phyloP scores from a whole-genome alignment of 2,329 filamentous ascomycete genomes.

The Pyrenochaeta sp. region DNA sequence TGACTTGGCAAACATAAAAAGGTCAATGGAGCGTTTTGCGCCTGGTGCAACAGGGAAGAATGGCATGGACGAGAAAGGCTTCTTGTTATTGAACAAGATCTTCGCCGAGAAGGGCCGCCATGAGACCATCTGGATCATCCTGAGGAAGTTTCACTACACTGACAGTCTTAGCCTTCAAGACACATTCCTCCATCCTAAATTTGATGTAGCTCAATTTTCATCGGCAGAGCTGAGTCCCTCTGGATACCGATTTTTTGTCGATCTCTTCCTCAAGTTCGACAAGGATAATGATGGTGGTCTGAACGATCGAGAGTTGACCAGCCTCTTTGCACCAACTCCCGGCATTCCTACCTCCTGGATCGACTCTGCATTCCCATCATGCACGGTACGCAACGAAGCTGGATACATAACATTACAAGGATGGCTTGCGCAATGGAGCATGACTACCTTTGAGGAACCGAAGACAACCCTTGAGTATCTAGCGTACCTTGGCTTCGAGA shows the following conservation, averaged over 20 bases:
- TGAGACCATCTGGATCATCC: conserved; percentile 97
- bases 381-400: conserved; percentile 92
- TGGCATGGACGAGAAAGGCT: conserved; percentile 84
- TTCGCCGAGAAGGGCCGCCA: conserved; percentile 98
- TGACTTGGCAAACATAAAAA: conserved; percentile 90
- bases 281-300: conserved; percentile 97
- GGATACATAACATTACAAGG: conserved; percentile 96
- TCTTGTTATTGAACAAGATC: conserved; percentile 90
- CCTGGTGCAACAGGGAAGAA: conserved; percentile 65
- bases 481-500: conserved; percentile 94
- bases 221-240: conserved; percentile 93
- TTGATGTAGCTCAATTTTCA: conserved; percentile 90
- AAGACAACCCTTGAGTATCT: conserved; percentile 96
- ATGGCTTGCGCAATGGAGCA: conserved; percentile 99
- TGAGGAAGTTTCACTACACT: conserved; percentile 94
- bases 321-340: conserved; percentile 91
- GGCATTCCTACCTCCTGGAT: conserved; percentile 87
- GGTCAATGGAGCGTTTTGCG: conserved; percentile 76
- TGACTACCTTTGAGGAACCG: conserved; percentile 97
- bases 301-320: conserved; percentile 83
- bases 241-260: conserved; percentile 97
- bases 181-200: conserved; percentile 88
- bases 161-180: conserved; percentile 93
- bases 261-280: conserved; percentile 92
- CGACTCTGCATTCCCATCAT: conserved; percentile 88